Evolutionary conservation across 352 stramenopile genomes (phyloP).

Genomic region (Pythium rishiriense): DNA sequence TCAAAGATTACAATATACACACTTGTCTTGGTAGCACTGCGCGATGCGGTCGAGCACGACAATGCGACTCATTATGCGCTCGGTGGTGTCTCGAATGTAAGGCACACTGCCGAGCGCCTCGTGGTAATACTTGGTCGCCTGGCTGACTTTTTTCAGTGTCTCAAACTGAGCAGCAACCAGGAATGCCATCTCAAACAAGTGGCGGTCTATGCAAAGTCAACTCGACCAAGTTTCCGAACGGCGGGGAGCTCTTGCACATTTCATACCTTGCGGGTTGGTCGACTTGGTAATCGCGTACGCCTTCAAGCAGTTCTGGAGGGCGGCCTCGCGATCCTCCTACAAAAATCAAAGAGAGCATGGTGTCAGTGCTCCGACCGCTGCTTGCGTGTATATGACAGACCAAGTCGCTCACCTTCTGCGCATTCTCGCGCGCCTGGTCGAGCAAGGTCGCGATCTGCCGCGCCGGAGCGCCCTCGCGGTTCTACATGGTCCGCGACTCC

Average conservation of each 20-base stretch:
- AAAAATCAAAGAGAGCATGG: too few relatives aligned
- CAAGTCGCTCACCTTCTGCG: slow-evolving; percentile 34
- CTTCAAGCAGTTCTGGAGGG: slow-evolving; percentile 67
- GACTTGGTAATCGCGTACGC: slow-evolving; percentile 64
- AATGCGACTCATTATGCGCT: slow-evolving; percentile 47
- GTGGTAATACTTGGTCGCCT: slow-evolving; percentile 68
- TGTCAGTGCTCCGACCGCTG: too few relatives aligned
- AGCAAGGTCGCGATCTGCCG: slow-evolving; percentile 56
- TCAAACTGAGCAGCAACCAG: slow-evolving; percentile 78
- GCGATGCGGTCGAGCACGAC: slow-evolving; percentile 79
- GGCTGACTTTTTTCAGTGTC: slow-evolving; percentile 36
- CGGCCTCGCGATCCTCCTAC: slow-evolving; percentile 46
- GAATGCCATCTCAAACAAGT: slow-evolving; percentile 80
- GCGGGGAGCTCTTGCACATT: too few relatives aligned
- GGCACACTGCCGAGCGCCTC: slow-evolving; percentile 59
- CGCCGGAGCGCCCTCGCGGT: slow-evolving; percentile 57
- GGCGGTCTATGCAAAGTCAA: slow-evolving; percentile 55
- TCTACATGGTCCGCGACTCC: slow-evolving; percentile 28
- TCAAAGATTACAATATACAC: slow-evolving; percentile 6
- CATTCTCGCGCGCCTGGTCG: slow-evolving; percentile 48
- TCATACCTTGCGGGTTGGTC: slow-evolving; percentile 63
- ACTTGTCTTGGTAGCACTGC: slow-evolving; percentile 75
- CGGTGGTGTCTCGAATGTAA: slow-evolving; percentile 29
- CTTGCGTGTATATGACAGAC: too few relatives aligned
- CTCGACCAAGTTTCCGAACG: too few relatives aligned